Conservation (phyloP, 1,284 basidiomycete genomes). For the Pseudozyma hubeiensis region DNA sequence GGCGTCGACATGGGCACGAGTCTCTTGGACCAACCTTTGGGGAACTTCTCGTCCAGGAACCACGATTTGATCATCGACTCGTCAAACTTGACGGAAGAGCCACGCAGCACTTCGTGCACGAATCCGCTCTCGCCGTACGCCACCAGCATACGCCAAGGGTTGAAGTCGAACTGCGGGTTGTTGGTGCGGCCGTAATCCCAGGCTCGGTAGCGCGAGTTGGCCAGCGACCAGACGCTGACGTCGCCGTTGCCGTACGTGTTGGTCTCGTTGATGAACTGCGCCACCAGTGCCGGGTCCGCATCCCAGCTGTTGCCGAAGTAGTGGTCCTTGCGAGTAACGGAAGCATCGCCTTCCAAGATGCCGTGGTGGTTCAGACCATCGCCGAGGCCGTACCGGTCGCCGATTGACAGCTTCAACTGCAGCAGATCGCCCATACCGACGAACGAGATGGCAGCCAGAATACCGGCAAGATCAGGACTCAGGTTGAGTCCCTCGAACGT, state of each 20-base stretch:
- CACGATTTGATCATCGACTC: slow-evolving; percentile 34
- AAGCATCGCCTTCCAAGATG: slow-evolving; percentile 38
- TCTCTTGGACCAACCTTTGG: slow-evolving; percentile 32
- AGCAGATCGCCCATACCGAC: slow-evolving; percentile 60
- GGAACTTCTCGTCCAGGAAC: slow-evolving; percentile 37
- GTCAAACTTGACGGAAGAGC: slow-evolving; percentile 36
- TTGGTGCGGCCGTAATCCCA: slow-evolving; percentile 11
- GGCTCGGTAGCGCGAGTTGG: slow-evolving; percentile 34
- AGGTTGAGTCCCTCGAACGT: slow-evolving; percentile 54
- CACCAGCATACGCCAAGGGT: slow-evolving; percentile 43
- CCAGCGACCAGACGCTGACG: slow-evolving; percentile 22
- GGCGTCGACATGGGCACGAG: slow-evolving; percentile 30
- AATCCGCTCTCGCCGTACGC: slow-evolving; percentile 43
- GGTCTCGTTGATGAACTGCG: slow-evolving; percentile 40
- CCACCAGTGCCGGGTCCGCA: slow-evolving; percentile 18
- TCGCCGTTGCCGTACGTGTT: slow-evolving; percentile 34
- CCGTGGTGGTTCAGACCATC: slow-evolving; percentile 35
- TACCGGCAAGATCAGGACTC: slow-evolving; percentile 56
- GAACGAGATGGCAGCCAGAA: slow-evolving; percentile 61
- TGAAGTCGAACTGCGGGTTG: slow-evolving; percentile 41
- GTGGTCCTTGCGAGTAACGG: slow-evolving; percentile 38
- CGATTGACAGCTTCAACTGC: slow-evolving; percentile 49
- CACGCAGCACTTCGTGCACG: slow-evolving; percentile 34
- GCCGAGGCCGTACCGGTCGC: slow-evolving; percentile 24
- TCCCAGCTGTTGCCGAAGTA: slow-evolving; percentile 46